Percentiles rank a stretch among this genome's conserved stretches.
These are phyloP conservation scores for Psilocybe sp. DNA, from an alignment of 768 basidiomycete species.

Conservation along the genomic window DNA sequence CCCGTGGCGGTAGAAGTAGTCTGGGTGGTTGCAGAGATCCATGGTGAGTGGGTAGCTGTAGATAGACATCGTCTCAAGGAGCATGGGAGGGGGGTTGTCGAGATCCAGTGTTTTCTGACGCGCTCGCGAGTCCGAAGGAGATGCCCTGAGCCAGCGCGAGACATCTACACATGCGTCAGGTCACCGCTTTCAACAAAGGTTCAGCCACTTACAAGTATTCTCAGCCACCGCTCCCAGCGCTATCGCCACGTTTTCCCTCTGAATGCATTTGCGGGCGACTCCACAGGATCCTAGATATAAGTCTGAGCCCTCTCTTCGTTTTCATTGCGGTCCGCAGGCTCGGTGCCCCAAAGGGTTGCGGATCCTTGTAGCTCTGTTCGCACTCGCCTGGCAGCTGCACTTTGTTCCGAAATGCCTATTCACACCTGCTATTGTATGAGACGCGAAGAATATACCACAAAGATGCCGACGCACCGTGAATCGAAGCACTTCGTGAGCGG, in stretches of 20 bases:
- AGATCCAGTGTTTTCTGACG: slow-evolving; percentile 31
- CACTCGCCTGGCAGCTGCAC: slow-evolving; percentile 87
- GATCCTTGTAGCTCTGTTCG: slow-evolving; percentile 66
- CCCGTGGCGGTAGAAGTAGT: slow-evolving; percentile 45
- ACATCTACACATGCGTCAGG: slow-evolving; percentile 23
- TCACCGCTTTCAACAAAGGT: no score
- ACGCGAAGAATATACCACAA: no score
- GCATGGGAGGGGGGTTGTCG: slow-evolving; percentile 29
- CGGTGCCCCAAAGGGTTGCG: slow-evolving; percentile 83
- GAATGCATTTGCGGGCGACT: slow-evolving; percentile 32
- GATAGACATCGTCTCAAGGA: slow-evolving; percentile 43
- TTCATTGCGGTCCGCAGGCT: slow-evolving; percentile 38
- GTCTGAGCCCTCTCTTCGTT: slow-evolving; percentile 36
- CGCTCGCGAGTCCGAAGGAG: slow-evolving; percentile 34
- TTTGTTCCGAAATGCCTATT: slow-evolving; percentile 59
- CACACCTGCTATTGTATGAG: slow-evolving; percentile 32
- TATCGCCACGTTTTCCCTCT: slow-evolving; percentile 25
- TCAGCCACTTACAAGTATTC: slow-evolving; percentile 21
- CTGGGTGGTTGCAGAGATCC: slow-evolving; percentile 49
- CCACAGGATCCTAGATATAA: slow-evolving; percentile 31
- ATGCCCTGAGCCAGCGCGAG: slow-evolving; percentile 37
- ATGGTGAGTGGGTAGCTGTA: slow-evolving; percentile 44
- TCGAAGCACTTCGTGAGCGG: slow-evolving; percentile 87
- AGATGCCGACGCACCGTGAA: no score
- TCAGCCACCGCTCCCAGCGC: slow-evolving; percentile 25